These are phyloP conservation scores for Pyrenophora seminiperda DNA, from an alignment of 2,329 filamentous ascomycete species.

Conservation along the genomic window DNA sequence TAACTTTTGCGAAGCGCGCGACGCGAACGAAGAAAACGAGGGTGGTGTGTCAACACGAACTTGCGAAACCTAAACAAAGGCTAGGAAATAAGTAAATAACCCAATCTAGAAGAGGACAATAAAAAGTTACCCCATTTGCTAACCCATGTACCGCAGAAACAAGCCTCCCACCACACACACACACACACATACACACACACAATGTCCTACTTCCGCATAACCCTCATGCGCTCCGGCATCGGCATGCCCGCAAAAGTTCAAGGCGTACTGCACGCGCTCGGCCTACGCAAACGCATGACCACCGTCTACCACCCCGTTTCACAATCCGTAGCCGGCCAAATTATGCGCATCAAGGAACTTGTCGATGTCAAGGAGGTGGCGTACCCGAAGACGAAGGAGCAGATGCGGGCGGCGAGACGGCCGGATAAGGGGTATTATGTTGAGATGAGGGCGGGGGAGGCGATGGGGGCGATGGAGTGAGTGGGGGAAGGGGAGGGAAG, in stretches of 20 bases:
- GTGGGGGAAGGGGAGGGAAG: neutral
- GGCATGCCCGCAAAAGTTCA: constrained; percentile 77
- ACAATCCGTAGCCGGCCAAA: constrained; percentile 82
- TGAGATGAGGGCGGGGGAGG: constrained; percentile 58
- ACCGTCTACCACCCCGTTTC: constrained; percentile 89
- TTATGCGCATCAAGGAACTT: constrained; percentile 92
- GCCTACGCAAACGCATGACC: constrained; percentile 80
- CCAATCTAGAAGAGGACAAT: too few relatives aligned
- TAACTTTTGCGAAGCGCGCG: too few relatives aligned
- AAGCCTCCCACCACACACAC: constrained; percentile 1
- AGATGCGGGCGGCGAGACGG: constrained; percentile 73
- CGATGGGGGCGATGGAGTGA: constrained; percentile 23
- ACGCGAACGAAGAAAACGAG: too few relatives aligned
- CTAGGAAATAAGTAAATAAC: too few relatives aligned
- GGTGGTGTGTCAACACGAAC: too few relatives aligned
- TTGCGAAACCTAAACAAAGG: too few relatives aligned
- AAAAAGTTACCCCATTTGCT: too few relatives aligned
- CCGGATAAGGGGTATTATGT: constrained; percentile 82
- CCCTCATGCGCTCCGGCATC: constrained; percentile 86
- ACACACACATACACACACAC: constrained; percentile 3
- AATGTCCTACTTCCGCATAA: constrained; percentile 89
- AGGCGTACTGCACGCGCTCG: constrained; percentile 82
- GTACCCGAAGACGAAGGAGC: constrained; percentile 63
- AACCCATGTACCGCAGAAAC: constrained; percentile 1
- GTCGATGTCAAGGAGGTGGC: constrained; percentile 82